Base-by-base conservation (phyloP, 805 yeast genomes). In the Teunomyces atbi region DNA sequence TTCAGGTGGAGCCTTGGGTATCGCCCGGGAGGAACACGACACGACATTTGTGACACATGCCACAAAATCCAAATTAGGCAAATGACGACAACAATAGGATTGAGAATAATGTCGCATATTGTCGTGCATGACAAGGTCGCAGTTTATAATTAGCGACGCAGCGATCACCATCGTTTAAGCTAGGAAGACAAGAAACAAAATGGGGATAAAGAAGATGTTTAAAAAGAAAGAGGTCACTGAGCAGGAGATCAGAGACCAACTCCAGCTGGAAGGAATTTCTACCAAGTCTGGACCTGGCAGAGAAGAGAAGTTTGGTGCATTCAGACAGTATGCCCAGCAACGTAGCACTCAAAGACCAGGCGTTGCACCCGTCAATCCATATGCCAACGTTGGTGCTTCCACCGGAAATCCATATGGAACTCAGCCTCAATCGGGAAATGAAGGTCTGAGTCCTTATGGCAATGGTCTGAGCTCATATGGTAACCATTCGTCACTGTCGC, bases 301-400 rank as follows among this genome's bases (percentile, higher is more conserved):
- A 37, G 66, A 69, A 46, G 75, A 74, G 50, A 77, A 77, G 62
- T 79, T 79, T 53, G 74, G 77, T 12, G 81, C 79, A 16, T 79
- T 75, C 60, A 65, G 64, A 44, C 66, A 65, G 42, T 73, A 77
- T 55, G 83, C 83, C 27, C 72, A 69, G 47, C 74, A 75, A 46
- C 57, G 74, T 27, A 67, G 59, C 38, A 47, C 42, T 26, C 58
- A 53, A 35, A 65, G 62, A 37, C 69, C 73, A 15, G 74, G 70
- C 8, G 54, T 69, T 13, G 65, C 68, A 2, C 77, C 76, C 1
- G 71, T 59, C 6, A 73, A 73, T 46, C 75, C 78, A 0, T 70
- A 71, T 50, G 71, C 73, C 32, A 66, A 65, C 42, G 55, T 69
- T 32, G 30, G 33, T 8, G 23, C 21, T 11, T 33, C 40, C 4